These are phyloP conservation scores for Nasturtium officinale DNA, from an alignment of 345 rosid species.

Conservation along the genomic window DNA sequence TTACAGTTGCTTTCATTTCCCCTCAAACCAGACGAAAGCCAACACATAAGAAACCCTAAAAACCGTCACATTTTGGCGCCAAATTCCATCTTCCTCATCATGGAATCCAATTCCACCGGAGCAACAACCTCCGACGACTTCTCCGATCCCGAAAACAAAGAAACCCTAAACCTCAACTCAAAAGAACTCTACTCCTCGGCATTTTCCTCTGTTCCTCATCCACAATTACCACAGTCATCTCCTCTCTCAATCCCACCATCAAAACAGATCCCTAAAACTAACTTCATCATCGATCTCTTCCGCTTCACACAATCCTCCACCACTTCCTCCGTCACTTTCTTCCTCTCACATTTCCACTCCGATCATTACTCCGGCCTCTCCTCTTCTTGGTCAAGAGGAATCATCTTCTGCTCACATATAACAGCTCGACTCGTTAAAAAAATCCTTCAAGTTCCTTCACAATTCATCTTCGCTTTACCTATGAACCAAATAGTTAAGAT, in stretches of 20 bases:
- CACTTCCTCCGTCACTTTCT: slow-evolving; percentile 52
- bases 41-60: not conserved
- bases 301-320: slow-evolving; percentile 51
- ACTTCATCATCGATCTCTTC: slow-evolving; percentile 79
- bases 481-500: slow-evolving; percentile 44
- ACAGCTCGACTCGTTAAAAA: slow-evolving; percentile 65
- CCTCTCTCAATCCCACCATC: slow-evolving; percentile 53
- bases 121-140: not conserved
- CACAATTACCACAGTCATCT: slow-evolving; percentile 31
- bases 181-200: slow-evolving; percentile 56
- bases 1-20: not conserved
- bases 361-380: slow-evolving; percentile 84
- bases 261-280: slow-evolving; percentile 73
- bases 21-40: not conserved
- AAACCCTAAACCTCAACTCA: slow-evolving; percentile 58
- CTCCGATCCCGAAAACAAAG: slow-evolving; percentile 2
- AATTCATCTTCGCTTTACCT: slow-evolving; percentile 58
- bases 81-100: slow-evolving; percentile 17
- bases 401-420: slow-evolving; percentile 69
- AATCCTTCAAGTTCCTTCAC: slow-evolving; percentile 57
- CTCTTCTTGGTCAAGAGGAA: slow-evolving; percentile 73
- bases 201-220: slow-evolving; percentile 38
- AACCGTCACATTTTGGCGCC: slow-evolving; percentile 28
- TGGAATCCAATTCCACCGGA: slow-evolving; percentile 32
- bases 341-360: slow-evolving; percentile 94